These are phyloP conservation scores for Luffa acutangula DNA, from an alignment of 306 rosid species.

Conservation along the genomic window DNA sequence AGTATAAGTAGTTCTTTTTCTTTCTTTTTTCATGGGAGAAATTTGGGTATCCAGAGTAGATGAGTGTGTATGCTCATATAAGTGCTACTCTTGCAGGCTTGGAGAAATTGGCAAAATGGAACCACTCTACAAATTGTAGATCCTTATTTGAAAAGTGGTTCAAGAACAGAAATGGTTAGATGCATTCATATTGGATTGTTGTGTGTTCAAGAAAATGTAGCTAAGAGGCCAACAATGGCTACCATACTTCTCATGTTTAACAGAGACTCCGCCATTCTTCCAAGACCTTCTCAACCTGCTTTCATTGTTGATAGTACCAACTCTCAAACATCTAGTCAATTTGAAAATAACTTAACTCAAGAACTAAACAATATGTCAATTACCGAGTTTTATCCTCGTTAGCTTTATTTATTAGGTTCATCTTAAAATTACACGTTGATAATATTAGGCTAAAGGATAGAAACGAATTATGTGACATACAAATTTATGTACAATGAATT, in stretches of 20 bases:
- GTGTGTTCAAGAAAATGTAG: conserved; percentile 38
- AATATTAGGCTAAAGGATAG: no score
- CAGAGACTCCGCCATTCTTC: conserved; percentile 19
- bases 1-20: neutral
- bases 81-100: conserved; percentile 21
- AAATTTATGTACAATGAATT: no score
- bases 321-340: neutral
- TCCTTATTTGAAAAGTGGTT: conserved; percentile 5
- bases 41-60: neutral
- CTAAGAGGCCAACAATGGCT: conserved; percentile 38
- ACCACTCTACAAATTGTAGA: conserved; percentile 22
- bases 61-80: neutral
- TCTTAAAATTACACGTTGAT: no score
- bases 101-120: conserved; percentile 40
- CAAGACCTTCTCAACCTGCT: conserved; percentile 24
- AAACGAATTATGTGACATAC: no score
- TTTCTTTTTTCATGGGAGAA: neutral
- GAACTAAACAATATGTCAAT: neutral
- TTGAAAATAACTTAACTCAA: neutral
- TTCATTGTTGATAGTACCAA: conserved; percentile 9
- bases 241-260: conserved; percentile 21
- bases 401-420: neutral
- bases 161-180: conserved; percentile 21
- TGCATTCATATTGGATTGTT: conserved; percentile 52
- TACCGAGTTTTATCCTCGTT: conserved; percentile 5